phyloP scores from a whole-genome alignment of 1,284 basidiomycete species.

The Leucocoprinus gongylophorus region DNA sequence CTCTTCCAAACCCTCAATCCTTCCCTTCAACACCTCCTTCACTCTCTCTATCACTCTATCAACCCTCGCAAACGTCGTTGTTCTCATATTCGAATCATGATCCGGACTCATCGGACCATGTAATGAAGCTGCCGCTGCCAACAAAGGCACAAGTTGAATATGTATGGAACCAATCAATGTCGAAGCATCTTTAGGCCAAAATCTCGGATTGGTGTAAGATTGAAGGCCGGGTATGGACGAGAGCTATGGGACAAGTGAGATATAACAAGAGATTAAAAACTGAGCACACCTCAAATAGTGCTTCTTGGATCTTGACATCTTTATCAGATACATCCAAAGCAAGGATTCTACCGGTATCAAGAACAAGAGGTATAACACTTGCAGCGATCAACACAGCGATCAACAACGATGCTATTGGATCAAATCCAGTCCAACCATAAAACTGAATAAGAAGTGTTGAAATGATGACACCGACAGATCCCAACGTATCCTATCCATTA shows the following conservation, averaged over 20 bases:
- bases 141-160: slow-evolving; percentile 65
- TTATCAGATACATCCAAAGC: slow-evolving; percentile 78
- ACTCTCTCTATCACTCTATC: slow-evolving; percentile 74
- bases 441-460: slow-evolving; percentile 94
- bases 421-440: slow-evolving; percentile 99
- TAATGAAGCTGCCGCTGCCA: no score
- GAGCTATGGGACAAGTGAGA: slow-evolving; percentile 26
- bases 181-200: slow-evolving; percentile 94
- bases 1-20: slow-evolving; percentile 77
- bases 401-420: slow-evolving; percentile 96
- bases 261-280: neutral
- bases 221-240: slow-evolving; percentile 66
- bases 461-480: slow-evolving; percentile 97
- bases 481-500: slow-evolving; percentile 64
- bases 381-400: slow-evolving; percentile 95
- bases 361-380: slow-evolving; percentile 90
- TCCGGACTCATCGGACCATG: slow-evolving; percentile 51
- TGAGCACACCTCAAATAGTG: slow-evolving; percentile 70
- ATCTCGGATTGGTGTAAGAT: slow-evolving; percentile 76
- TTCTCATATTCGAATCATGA: slow-evolving; percentile 41
- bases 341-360: slow-evolving; percentile 88
- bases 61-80: slow-evolving; percentile 50
- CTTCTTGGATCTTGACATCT: slow-evolving; percentile 60
- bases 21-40: slow-evolving; percentile 58
- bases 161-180: slow-evolving; percentile 88